Conservation (phyloP, 768 basidiomycete species). For the Rubroboletus satanas region DNA sequence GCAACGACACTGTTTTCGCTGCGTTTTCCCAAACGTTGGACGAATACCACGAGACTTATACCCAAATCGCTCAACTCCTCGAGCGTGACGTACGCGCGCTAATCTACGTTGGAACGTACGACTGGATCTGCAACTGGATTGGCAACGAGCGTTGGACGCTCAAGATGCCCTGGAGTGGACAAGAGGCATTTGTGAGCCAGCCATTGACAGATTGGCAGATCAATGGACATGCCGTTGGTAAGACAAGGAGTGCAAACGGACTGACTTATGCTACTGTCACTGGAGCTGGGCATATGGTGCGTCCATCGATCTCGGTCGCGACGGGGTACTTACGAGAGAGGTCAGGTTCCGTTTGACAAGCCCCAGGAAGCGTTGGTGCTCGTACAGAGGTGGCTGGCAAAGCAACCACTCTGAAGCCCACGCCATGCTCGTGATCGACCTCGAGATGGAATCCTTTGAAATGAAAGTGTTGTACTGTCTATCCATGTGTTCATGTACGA, state of each 20-base stretch:
- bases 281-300: slow-evolving; percentile 72
- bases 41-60: slow-evolving; percentile 21
- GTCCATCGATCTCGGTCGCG: slow-evolving; percentile 3
- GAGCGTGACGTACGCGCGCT: slow-evolving; percentile 69
- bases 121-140: slow-evolving; percentile 74
- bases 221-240: slow-evolving; percentile 41
- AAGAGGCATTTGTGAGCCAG: slow-evolving; percentile 41
- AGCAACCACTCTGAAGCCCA: slow-evolving; percentile 9
- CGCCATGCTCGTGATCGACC: not conserved
- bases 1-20: slow-evolving; percentile 37
- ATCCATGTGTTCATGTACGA: not conserved
- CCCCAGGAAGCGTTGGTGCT: slow-evolving; percentile 48
- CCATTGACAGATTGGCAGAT: slow-evolving; percentile 56
- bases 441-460: not conserved
- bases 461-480: not conserved
- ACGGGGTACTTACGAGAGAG: not conserved
- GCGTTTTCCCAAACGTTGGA: slow-evolving; percentile 49
- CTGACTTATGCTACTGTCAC: slow-evolving; percentile 60
- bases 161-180: slow-evolving; percentile 64
- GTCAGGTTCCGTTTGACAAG: slow-evolving; percentile 55
- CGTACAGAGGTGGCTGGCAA: slow-evolving; percentile 43
- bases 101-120: slow-evolving; percentile 65
- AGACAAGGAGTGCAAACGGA: slow-evolving; percentile 49
- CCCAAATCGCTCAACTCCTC: slow-evolving; percentile 46
- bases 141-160: slow-evolving; percentile 73